These are phyloP conservation scores for Teunomyces gatunensis DNA, from an alignment of 805 yeast genomes.

Conservation along the genomic window DNA sequence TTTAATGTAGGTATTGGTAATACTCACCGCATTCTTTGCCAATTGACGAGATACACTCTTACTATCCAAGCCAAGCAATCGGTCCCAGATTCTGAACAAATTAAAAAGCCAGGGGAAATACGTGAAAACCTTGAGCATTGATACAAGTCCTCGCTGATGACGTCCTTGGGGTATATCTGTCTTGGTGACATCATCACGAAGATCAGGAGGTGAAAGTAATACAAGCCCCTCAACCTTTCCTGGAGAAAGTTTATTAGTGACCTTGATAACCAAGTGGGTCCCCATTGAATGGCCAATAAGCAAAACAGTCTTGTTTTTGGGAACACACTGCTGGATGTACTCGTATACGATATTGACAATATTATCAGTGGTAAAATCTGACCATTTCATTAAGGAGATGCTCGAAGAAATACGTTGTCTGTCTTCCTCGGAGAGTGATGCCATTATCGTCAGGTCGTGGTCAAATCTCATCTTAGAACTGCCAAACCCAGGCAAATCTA, in stretches of 20 bases:
- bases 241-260: conserved; percentile 35
- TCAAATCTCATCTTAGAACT: conserved; percentile 30
- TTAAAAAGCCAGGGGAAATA: conserved; percentile 50
- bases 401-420: conserved; percentile 28
- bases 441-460: conserved; percentile 13
- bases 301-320: conserved; percentile 40
- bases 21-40: conserved; percentile 6
- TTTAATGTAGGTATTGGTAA: conserved; percentile 36
- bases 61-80: conserved; percentile 61
- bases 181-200: conserved; percentile 22
- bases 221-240: conserved; percentile 46
- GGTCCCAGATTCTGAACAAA: conserved; percentile 54
- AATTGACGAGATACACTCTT: conserved; percentile 59
- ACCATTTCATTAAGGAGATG: conserved; percentile 31
- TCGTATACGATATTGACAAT: conserved; percentile 40
- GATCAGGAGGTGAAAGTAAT: conserved; percentile 49
- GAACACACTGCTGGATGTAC: conserved; percentile 37
- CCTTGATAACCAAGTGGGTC: conserved; percentile 50
- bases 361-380: conserved; percentile 41
- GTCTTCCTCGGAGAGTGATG: conserved; percentile 27
- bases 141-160: conserved; percentile 5
- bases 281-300: conserved; percentile 78
- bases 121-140: conserved; percentile 28
- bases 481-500: conserved; percentile 93
- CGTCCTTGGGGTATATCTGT: not conserved